Percentiles rank a stretch among this genome's conserved stretches.
Evolutionary conservation across 257 asterid genomes (phyloP).

Genomic region (Avicennia marina): DNA sequence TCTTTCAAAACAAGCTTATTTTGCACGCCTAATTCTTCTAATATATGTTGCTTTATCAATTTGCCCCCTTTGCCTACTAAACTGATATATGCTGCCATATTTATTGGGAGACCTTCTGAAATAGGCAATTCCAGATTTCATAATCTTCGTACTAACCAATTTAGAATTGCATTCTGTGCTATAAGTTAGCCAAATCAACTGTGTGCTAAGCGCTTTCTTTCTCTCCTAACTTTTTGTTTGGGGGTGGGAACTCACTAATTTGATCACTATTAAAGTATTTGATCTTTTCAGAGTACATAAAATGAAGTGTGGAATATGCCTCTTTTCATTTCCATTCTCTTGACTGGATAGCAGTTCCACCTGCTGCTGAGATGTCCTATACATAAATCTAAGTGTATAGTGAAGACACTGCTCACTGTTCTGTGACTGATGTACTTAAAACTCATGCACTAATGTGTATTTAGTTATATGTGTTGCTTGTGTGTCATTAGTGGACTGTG

Average conservation of each 20-base stretch:
- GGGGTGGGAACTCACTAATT: no score
- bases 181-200: background rate
- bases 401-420: no score
- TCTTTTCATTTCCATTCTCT: no score
- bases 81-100: background rate
- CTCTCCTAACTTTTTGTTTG: background rate
- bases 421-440: no score
- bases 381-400: no score
- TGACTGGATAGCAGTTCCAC: no score
- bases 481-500: constrained; percentile 6
- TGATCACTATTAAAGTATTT: no score
- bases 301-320: no score
- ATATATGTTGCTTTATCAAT: constrained; percentile 3
- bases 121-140: background rate
- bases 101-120: background rate
- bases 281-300: no score
- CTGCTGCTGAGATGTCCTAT: no score
- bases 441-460: no score
- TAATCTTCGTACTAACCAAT: constrained; percentile 7
- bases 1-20: constrained; percentile 10
- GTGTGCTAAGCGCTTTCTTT: background rate
- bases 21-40: background rate
- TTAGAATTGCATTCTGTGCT: background rate
- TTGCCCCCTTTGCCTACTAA: background rate
- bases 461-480: background rate